Percentiles rank a stretch among this genome's conserved stretches.
phyloP scores from a whole-genome alignment of 306 rosid species.

The Ochetophila trinervis region DNA sequence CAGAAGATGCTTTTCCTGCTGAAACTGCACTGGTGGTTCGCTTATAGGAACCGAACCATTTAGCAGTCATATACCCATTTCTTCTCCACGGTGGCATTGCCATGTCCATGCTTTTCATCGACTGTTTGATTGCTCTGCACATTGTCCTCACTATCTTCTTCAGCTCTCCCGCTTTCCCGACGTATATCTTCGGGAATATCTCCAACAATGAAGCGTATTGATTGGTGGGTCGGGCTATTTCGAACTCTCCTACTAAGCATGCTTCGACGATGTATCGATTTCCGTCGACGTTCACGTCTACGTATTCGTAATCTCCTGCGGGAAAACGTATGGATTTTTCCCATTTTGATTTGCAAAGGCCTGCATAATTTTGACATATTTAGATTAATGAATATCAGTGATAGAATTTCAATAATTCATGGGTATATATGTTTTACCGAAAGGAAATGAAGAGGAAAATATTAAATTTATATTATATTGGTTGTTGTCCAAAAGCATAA shows the following conservation, averaged over 20 bases:
- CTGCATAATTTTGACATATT: constrained; percentile 26
- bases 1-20: constrained; percentile 6
- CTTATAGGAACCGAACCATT: constrained; percentile 73
- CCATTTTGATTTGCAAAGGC: constrained; percentile 87
- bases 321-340: constrained; percentile 49
- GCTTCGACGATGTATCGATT: constrained; percentile 65
- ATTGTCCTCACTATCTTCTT: constrained; percentile 51
- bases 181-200: constrained; percentile 52
- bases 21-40: constrained; percentile 53
- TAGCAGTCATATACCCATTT: constrained; percentile 61
- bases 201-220: constrained; percentile 47
- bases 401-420: background rate
- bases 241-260: constrained; percentile 45
- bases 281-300: constrained; percentile 49
- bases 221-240: constrained; percentile 72
- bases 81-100: constrained; percentile 84
- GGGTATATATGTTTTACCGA: no score
- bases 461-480: no score
- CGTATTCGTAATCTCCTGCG: constrained; percentile 61
- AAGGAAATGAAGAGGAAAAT: no score
- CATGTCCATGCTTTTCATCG: constrained; percentile 53
- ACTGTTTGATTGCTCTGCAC: constrained; percentile 62
- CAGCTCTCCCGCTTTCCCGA: constrained; percentile 54
- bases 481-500: no score
- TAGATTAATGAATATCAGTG: constrained; percentile 3